phyloP scores from a whole-genome alignment of 345 rosid genomes.

The Limnanthes douglasii region DNA sequence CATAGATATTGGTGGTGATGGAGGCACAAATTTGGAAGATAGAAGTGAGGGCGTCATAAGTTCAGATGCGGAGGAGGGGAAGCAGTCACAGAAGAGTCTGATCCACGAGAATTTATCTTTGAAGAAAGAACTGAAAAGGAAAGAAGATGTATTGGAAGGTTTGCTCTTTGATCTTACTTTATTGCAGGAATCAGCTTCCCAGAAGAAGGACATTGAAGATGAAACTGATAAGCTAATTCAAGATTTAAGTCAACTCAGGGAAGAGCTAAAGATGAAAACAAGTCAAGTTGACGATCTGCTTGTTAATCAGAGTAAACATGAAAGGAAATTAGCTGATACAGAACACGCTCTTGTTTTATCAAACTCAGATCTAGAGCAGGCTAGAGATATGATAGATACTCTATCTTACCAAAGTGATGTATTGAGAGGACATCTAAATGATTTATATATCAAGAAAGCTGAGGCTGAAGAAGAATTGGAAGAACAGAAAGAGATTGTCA shows the following conservation, averaged over 20 bases:
- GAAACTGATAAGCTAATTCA: slow-evolving; percentile 45
- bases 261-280: slow-evolving; percentile 51
- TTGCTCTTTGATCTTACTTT: slow-evolving; percentile 82
- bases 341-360: slow-evolving; percentile 37
- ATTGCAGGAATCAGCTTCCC: slow-evolving; percentile 81
- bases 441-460: slow-evolving; percentile 42
- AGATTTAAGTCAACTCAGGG: slow-evolving; percentile 31
- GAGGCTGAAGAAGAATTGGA: slow-evolving; percentile 60
- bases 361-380: slow-evolving; percentile 36
- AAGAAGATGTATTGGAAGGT: slow-evolving; percentile 61
- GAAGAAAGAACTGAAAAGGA: slow-evolving; percentile 62
- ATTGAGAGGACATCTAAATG: slow-evolving; percentile 43
- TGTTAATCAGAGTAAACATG: slow-evolving; percentile 34
- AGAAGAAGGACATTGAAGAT: slow-evolving; percentile 47
- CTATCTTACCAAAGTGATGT: slow-evolving; percentile 57
- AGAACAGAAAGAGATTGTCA: slow-evolving; percentile 55
- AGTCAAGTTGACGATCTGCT: slow-evolving; percentile 41
- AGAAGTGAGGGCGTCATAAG: slow-evolving; percentile 11
- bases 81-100: slow-evolving; percentile 15
- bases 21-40: slow-evolving; percentile 11
- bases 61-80: slow-evolving; percentile 16
- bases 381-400: slow-evolving; percentile 33
- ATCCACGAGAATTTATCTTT: slow-evolving; percentile 35
- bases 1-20: slow-evolving; percentile 7
- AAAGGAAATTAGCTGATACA: slow-evolving; percentile 28